A percentile compares a stretch with the other conserved stretches of the same genome.
These are phyloP conservation scores for Microdochium bolleyi DNA, from an alignment of 2,329 filamentous ascomycete species.

Conservation along the genomic window DNA sequence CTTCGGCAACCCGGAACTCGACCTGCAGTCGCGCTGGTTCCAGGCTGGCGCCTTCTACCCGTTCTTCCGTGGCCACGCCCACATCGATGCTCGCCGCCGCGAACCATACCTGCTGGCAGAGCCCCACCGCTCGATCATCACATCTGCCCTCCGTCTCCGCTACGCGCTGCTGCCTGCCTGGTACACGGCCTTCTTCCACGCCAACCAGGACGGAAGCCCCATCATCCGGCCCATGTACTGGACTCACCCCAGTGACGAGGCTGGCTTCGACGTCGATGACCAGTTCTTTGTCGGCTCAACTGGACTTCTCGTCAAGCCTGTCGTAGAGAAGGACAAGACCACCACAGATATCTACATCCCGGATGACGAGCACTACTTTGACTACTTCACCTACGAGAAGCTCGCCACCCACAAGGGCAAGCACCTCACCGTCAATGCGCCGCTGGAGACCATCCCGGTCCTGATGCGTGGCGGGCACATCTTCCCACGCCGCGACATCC, in stretches of 20 bases:
- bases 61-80: slow-evolving; percentile 94
- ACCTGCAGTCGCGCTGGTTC: slow-evolving; percentile 90
- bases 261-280: slow-evolving; percentile 82
- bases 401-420: slow-evolving; percentile 65
- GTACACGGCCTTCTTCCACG: slow-evolving; percentile 96
- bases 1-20: slow-evolving; percentile 92
- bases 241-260: slow-evolving; percentile 78
- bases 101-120: slow-evolving; percentile 87
- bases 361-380: slow-evolving; percentile 84
- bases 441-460: slow-evolving; percentile 79
- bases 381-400: slow-evolving; percentile 84
- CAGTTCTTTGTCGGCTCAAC: slow-evolving; percentile 88
- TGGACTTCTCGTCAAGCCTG: slow-evolving; percentile 86
- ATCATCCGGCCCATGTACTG: slow-evolving; percentile 92
- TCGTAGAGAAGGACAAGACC: slow-evolving; percentile 68
- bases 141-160: slow-evolving; percentile 76
- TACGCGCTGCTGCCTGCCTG: slow-evolving; percentile 87
- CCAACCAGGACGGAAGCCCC: slow-evolving; percentile 72
- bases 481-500: slow-evolving; percentile 80
- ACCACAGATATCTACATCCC: slow-evolving; percentile 78
- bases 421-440: slow-evolving; percentile 61
- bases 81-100: slow-evolving; percentile 89
- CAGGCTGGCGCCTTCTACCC: slow-evolving; percentile 95
- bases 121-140: slow-evolving; percentile 79
- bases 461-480: slow-evolving; percentile 92